Base-by-base conservation (phyloP, 2,329 filamentous ascomycete genomes). In the Epichloe sp. region DNA sequence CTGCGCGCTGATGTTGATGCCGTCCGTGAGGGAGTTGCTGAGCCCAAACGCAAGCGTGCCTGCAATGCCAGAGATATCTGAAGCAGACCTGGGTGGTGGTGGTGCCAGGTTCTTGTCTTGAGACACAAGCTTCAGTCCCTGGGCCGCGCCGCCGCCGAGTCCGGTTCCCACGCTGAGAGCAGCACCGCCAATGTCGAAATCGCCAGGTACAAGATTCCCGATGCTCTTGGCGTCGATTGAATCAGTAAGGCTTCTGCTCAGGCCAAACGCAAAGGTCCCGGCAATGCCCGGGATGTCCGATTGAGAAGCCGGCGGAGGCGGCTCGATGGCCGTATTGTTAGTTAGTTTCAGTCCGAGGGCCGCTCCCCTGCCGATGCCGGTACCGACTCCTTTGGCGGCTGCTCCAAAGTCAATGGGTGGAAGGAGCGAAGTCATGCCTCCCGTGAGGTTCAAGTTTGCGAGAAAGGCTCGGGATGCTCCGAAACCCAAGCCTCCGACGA, bases 401-500 rank as follows among this genome's bases (percentile, higher is more conserved):
- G 48, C 34, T 19, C 43, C 53, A 4, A 55, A 21, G n/a, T 55
- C 49, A 10, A 40, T 47, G 17, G 52, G 42, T 11, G 49, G 49
- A 34, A 55, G 53, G 26, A 53, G 26, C 15, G 53, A 43, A 19
- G 15, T 34, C 2, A 54, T 15, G 21, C 53, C 46, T 10, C n/a
- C 50, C 1, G 45, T 40, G 17, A 52, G 34, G 53, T 64, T 57
- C 35, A 65, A 42, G 51, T 58, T 63, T 35, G 55, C 53, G 1
- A 58, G 50, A 23, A 65, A 47, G 14, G 62, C 57, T 34, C 57
- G 55, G 4, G 59, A 60, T 11, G 62, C 50, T 6, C 58, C 63
- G 44, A 65, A 65, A 17, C 58, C 62, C 23, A 65, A 60, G 3
- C 54, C 60, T 17, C 60, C 58, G 8, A 56, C 47, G 6, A 59